These are phyloP conservation scores for Calycina herbarum DNA, from an alignment of 2,329 filamentous ascomycete genomes.

Conservation along the genomic window DNA sequence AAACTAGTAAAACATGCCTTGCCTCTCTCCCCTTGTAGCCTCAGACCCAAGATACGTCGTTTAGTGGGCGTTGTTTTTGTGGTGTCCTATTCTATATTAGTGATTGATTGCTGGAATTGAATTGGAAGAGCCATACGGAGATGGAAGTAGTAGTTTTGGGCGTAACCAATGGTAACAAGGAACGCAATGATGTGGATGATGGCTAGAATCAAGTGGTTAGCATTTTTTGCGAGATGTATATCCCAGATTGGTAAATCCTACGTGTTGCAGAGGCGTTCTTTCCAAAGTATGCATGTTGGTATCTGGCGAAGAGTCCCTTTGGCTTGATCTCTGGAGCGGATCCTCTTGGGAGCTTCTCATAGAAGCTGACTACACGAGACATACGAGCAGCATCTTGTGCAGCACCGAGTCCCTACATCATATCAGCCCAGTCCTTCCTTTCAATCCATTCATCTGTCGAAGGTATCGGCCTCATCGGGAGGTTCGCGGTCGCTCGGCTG, in stretches of 20 bases:
- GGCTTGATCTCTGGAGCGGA: conserved; percentile 80
- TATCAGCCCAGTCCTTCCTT: conserved; percentile 37
- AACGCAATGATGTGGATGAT: conserved; percentile 82
- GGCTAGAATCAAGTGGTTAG: conserved; percentile 52
- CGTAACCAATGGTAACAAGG: conserved; percentile 82
- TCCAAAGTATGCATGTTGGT: conserved; percentile 91
- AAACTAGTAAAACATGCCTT: conserved; percentile 31
- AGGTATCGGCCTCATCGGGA: background rate
- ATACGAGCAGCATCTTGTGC: conserved; percentile 96
- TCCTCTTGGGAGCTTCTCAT: conserved; percentile 96
- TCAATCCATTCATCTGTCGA: conserved; percentile 11
- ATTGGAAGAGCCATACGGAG: conserved; percentile 69
- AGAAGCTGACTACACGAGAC: conserved; percentile 97
- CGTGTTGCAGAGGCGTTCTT: conserved; percentile 87
- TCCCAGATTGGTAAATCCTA: conserved; percentile 54
- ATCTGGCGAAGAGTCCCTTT: conserved; percentile 81
- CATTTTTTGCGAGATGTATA: conserved; percentile 18
- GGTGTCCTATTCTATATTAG: conserved; percentile 69
- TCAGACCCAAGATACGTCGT: conserved; percentile 19
- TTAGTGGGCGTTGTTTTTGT: conserved; percentile 99
- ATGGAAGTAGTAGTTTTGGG: conserved; percentile 99
- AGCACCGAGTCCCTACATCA: conserved; percentile 81
- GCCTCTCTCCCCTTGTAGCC: background rate
- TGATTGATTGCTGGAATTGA: background rate
- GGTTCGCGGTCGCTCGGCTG: background rate